Evolutionary conservation across 2,329 filamentous ascomycete species (phyloP), one percentile per base, ranked within the genome.

Genomic region (Aspergillus puulaauensis): DNA sequence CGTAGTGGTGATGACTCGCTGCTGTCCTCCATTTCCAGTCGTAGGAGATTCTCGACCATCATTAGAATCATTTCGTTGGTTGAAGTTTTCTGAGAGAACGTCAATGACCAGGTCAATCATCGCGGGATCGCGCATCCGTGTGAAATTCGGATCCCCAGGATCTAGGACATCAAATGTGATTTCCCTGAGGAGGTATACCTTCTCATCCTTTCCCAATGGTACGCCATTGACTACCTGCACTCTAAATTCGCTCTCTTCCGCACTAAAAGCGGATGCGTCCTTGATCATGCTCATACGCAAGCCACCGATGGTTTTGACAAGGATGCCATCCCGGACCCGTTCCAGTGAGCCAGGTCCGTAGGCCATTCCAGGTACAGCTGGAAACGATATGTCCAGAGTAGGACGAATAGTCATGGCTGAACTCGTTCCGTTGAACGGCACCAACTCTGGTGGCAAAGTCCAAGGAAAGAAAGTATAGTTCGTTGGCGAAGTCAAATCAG

Each of bases 401-500:
- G 88, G 81, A 17, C 89, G 88, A 56, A 86, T 80, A 5, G 86
- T 82, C 63, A 96, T 87, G 12, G 84, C 85, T 4, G 88, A 82
- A 64, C 91, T 96, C n/a, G 83, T 88, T 0, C 90, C 93, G 67
- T 96, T 86, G 9, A 78, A 75, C 0, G 93, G 91, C 3, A 97
- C 82, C 65, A 96, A 80, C 24, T 85, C 82, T 1, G 81, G 79
- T 0, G 95, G 93, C 0, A 99, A 78, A 0, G 95, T 98, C 93
- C 93, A 98, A 0, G 95, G 95, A 68, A 92, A 98, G 66, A 90
- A 88, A 0, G 89, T 93, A 71, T 93, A 88, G 67, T 96, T 96
- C 0, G 86, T 87, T 6, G 84, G 84, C 14, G 86, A 87, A 59
- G 70, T 77, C 55, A 81, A 75, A 68, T 83, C 84, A 7, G 80